phyloP scores from a whole-genome alignment of 75 land plant species.

The Sequoiadendron giganteum region DNA sequence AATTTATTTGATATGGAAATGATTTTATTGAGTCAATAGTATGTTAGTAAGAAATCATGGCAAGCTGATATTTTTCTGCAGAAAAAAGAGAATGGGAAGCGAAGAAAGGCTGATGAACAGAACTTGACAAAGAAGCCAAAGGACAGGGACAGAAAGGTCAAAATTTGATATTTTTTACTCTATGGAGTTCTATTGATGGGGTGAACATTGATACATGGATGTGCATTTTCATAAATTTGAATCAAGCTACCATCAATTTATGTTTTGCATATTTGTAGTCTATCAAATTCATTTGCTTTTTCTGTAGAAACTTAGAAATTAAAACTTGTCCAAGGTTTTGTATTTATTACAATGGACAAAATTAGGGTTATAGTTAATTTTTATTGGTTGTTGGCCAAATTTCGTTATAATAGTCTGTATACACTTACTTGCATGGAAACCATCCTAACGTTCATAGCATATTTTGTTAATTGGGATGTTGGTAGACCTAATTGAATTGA shows the following conservation, averaged over 20 bases:
- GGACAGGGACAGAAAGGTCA: conserved; percentile 68
- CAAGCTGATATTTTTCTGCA: conserved; percentile 16
- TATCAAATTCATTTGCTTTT: not conserved
- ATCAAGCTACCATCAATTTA: not conserved
- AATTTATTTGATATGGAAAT: not conserved
- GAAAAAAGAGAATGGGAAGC: conserved; percentile 64
- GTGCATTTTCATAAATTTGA: not conserved
- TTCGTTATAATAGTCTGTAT: not conserved
- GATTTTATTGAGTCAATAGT: not conserved
- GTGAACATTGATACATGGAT: not conserved
- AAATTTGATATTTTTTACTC: not conserved
- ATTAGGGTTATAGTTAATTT: not conserved
- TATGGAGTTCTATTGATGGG: not conserved
- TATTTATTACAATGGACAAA: not conserved
- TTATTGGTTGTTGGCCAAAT: not conserved
- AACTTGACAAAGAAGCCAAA: conserved; percentile 49
- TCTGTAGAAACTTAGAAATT: not conserved
- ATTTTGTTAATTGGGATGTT: not conserved
- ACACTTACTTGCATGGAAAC: not conserved
- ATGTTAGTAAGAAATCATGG: not conserved
- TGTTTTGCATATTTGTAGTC: not conserved
- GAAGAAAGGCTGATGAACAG: conserved; percentile 63
- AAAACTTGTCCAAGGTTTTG: not conserved
- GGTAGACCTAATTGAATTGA: not conserved
- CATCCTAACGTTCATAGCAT: not conserved